Evolutionary conservation across 2,329 filamentous ascomycete genomes (phyloP).

Genomic region (Cytospora paraplurivora): DNA sequence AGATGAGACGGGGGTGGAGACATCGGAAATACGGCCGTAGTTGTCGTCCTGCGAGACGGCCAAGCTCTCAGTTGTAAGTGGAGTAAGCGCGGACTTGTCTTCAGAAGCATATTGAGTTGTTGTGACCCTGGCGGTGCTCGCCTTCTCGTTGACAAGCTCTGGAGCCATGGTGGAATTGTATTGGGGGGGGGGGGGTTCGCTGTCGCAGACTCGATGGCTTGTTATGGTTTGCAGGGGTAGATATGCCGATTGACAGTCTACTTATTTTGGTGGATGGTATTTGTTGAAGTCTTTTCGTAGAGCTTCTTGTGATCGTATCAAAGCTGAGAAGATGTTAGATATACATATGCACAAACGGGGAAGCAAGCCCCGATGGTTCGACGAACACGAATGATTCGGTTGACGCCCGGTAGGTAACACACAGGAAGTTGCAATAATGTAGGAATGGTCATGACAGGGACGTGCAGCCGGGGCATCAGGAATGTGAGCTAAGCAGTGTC

Average conservation of each 20-base stretch:
- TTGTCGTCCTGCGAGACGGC: constrained; percentile 2
- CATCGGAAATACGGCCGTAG: constrained; percentile 36
- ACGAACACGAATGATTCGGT: neutral
- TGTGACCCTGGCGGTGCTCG: constrained; percentile 13
- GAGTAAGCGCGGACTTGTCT: constrained; percentile 6
- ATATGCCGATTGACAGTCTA: constrained; percentile 11
- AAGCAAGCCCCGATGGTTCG: neutral
- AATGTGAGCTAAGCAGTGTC: neutral
- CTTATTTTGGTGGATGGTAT: neutral
- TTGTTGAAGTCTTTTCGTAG: neutral
- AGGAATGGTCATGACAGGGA: constrained; percentile 10
- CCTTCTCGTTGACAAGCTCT: constrained; percentile 22
- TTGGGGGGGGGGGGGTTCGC: constrained; percentile 10
- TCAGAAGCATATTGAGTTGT: constrained; percentile 4
- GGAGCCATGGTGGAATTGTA: constrained; percentile 10
- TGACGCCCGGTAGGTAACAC: constrained; percentile 13
- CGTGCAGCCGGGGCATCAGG: neutral
- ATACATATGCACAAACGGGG: neutral
- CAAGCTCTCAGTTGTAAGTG: constrained; percentile 15
- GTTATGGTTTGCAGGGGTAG: constrained; percentile 11
- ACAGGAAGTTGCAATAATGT: constrained; percentile 3
- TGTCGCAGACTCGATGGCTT: constrained; percentile 11
- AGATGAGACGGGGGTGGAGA: constrained; percentile 49
- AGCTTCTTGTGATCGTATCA: neutral
- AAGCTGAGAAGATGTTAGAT: constrained; percentile 15